phyloP scores from a whole-genome alignment of 2,329 filamentous ascomycete species.

The Trichothecium roseum region DNA sequence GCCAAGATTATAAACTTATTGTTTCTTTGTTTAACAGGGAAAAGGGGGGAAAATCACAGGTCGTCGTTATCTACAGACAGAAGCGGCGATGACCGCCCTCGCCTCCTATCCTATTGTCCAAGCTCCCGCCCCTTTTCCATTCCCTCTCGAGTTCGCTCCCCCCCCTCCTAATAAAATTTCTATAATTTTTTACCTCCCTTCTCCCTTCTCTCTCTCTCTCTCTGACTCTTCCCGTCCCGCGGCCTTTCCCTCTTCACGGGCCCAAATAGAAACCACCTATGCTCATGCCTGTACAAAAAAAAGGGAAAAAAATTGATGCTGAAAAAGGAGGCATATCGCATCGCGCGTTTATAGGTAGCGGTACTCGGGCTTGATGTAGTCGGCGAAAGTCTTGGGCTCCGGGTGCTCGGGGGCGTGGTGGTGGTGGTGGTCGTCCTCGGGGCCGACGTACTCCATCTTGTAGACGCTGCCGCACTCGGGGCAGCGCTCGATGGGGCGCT shows the following conservation, averaged over 20 bases:
- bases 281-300: too few species aligned
- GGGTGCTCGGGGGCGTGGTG: slow-evolving; percentile 53
- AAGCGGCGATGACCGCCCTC: neutral
- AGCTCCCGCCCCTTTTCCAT: slow-evolving; percentile 9
- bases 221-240: too few species aligned
- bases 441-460: slow-evolving; percentile 95
- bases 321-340: too few species aligned
- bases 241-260: too few species aligned
- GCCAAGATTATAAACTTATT: neutral
- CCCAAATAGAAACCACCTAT: too few species aligned
- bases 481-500: slow-evolving; percentile 90
- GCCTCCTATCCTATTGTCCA: too few species aligned
- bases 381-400: slow-evolving; percentile 93
- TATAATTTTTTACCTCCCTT: too few species aligned
- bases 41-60: neutral
- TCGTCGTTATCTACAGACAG: neutral
- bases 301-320: too few species aligned
- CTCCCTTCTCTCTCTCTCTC: too few species aligned
- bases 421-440: slow-evolving; percentile 54
- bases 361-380: slow-evolving; percentile 94
- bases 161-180: too few species aligned
- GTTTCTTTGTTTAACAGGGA: slow-evolving; percentile 1
- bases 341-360: slow-evolving; percentile 49
- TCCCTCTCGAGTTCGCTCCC: too few species aligned
- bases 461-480: slow-evolving; percentile 92